phyloP scores from a whole-genome alignment of 331 rosid species.

The Erythrophleum ivorense region DNA sequence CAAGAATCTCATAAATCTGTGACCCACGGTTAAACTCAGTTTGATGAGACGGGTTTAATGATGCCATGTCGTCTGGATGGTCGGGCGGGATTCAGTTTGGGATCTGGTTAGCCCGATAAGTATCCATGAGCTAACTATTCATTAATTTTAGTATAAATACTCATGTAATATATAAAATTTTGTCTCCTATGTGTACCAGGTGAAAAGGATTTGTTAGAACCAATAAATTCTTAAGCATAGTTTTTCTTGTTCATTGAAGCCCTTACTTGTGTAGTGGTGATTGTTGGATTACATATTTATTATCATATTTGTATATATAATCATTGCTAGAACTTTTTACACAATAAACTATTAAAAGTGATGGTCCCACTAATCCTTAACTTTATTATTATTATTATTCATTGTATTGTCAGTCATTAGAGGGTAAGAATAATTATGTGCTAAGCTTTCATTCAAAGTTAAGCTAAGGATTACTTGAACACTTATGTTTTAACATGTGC shows the following conservation, averaged over 20 bases:
- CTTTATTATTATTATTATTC: neutral
- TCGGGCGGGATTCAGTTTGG: too few relatives aligned
- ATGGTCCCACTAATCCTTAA: constrained; percentile 33
- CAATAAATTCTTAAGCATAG: neutral
- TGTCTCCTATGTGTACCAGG: constrained; percentile 16
- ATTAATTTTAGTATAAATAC: too few relatives aligned
- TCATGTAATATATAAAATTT: too few relatives aligned
- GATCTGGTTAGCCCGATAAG: too few relatives aligned
- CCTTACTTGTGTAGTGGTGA: neutral
- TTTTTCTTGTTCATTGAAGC: neutral
- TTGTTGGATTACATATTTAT: neutral
- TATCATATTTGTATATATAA: neutral
- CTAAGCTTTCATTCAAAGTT: constrained; percentile 51
- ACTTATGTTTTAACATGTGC: constrained; percentile 1
- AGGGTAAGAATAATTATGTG: constrained; percentile 46
- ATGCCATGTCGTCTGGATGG: too few relatives aligned
- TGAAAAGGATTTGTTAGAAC: neutral
- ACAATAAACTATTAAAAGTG: neutral
- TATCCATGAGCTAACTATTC: too few relatives aligned
- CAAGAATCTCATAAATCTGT: too few relatives aligned
- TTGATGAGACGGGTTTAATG: too few relatives aligned
- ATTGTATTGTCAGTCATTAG: neutral
- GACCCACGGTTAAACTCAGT: too few relatives aligned
- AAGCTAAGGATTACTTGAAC: constrained; percentile 38
- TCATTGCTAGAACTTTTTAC: neutral